Evolutionary conservation across 2,329 filamentous ascomycete species (phyloP).

Genomic region (Fusarium redolens): DNA sequence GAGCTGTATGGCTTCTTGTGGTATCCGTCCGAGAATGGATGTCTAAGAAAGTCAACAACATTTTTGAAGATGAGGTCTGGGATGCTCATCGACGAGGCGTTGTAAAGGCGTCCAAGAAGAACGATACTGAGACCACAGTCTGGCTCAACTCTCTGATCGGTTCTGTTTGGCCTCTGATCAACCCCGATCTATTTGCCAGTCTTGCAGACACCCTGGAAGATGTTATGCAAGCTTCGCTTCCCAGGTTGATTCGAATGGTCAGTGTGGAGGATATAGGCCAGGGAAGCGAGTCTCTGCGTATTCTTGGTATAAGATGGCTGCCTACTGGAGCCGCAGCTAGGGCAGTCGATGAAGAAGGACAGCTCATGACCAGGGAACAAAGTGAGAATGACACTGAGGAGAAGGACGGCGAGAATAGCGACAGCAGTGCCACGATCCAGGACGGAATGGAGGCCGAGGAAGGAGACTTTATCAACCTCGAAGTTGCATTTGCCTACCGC

Average conservation of each 20-base stretch:
- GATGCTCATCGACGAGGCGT: slow-evolving; percentile 68
- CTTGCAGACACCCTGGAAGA: slow-evolving; percentile 79
- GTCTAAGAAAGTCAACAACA: slow-evolving; percentile 67
- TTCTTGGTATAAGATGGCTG: slow-evolving; percentile 78
- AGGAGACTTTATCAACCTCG: slow-evolving; percentile 81
- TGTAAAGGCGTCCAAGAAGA: slow-evolving; percentile 53
- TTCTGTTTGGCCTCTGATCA: slow-evolving; percentile 79
- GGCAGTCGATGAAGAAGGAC: slow-evolving; percentile 69
- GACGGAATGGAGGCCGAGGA: slow-evolving; percentile 81
- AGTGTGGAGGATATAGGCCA: slow-evolving; percentile 81
- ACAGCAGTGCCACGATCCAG: slow-evolving; percentile 49
- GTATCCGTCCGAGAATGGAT: slow-evolving; percentile 68
- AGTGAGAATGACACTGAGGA: slow-evolving; percentile 49
- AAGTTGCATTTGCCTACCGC: slow-evolving; percentile 79
- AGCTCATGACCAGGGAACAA: slow-evolving; percentile 57
- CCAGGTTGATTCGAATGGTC: slow-evolving; percentile 77
- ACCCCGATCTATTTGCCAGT: slow-evolving; percentile 78
- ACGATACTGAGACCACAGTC: slow-evolving; percentile 71
- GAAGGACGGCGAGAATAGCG: slow-evolving; percentile 52
- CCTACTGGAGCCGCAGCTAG: slow-evolving; percentile 75
- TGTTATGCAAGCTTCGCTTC: slow-evolving; percentile 82
- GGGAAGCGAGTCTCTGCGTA: slow-evolving; percentile 76
- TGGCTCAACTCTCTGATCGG: slow-evolving; percentile 78
- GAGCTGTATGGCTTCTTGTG: slow-evolving; percentile 51
- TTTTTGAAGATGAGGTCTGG: slow-evolving; percentile 79